phyloP scores from a whole-genome alignment of 345 rosid genomes.

The Ceriops zippeliana region DNA sequence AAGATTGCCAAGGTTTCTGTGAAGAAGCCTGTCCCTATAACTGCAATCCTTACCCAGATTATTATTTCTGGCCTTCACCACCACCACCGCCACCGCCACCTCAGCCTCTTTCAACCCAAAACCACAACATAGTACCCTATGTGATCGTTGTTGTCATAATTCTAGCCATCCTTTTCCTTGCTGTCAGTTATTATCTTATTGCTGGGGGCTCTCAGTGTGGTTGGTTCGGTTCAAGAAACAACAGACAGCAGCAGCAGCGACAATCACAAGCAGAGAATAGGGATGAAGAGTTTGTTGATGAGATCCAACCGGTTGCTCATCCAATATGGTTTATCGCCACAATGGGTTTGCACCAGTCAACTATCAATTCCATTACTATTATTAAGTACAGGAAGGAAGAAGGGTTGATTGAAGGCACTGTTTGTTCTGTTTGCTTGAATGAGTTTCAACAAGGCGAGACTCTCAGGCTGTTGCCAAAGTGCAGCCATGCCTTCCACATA shows the following conservation, averaged over 20 bases:
- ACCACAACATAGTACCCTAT: slow-evolving; percentile 26
- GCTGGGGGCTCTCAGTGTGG: slow-evolving; percentile 32
- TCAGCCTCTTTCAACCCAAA: slow-evolving; percentile 9
- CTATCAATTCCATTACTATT: slow-evolving; percentile 62
- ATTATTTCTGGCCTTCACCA: slow-evolving; percentile 35
- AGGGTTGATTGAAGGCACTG: slow-evolving; percentile 70
- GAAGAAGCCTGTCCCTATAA: slow-evolving; percentile 50
- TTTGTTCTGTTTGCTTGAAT: slow-evolving; percentile 76
- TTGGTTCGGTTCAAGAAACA: slow-evolving; percentile 26
- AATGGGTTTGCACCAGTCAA: slow-evolving; percentile 68
- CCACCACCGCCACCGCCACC: slow-evolving; percentile 32
- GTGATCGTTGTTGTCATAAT: slow-evolving; percentile 35
- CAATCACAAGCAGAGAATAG: slow-evolving; percentile 10
- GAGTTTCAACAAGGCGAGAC: slow-evolving; percentile 76
- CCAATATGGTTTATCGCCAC: slow-evolving; percentile 76
- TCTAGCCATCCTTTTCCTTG: slow-evolving; percentile 36
- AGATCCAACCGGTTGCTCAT: slow-evolving; percentile 49
- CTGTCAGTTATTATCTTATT: slow-evolving; percentile 39
- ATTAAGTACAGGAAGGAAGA: slow-evolving; percentile 66
- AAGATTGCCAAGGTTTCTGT: slow-evolving; percentile 43
- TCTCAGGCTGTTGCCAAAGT: slow-evolving; percentile 74
- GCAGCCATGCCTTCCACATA: slow-evolving; percentile 77
- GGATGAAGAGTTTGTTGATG: slow-evolving; percentile 42
- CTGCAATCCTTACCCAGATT: slow-evolving; percentile 42
- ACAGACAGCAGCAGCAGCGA: slow-evolving; percentile 6